Percentiles rank a stretch among this genome's conserved stretches.
These are phyloP conservation scores for Trichophyton simii DNA, from an alignment of 2,329 filamentous ascomycete genomes.

Conservation along the genomic window DNA sequence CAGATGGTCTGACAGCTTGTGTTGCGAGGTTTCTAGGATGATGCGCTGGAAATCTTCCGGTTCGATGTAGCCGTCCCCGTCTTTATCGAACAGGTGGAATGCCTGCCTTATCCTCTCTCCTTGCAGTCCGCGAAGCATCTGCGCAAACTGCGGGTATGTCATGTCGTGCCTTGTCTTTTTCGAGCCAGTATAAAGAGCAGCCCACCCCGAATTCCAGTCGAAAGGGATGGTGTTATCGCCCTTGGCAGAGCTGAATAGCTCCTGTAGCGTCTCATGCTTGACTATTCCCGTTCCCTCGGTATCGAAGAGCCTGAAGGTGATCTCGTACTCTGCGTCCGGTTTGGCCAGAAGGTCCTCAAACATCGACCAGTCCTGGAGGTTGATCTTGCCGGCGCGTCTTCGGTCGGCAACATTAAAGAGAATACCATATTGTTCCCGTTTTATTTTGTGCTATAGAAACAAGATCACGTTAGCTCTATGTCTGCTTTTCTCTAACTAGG, in stretches of 20 bases:
- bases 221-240: constrained; percentile 76
- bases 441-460: constrained; percentile 75
- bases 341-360: constrained; percentile 92
- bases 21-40: constrained; percentile 78
- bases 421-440: constrained; percentile 85
- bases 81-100: constrained; percentile 81
- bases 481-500: neutral
- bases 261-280: constrained; percentile 78
- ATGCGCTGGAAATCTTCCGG: constrained; percentile 94
- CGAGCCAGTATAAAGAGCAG: constrained; percentile 79
- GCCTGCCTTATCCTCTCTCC: constrained; percentile 93
- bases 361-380: constrained; percentile 72
- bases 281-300: constrained; percentile 70
- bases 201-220: constrained; percentile 96
- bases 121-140: constrained; percentile 93
- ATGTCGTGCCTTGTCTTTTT: constrained; percentile 80
- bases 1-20: constrained; percentile 95
- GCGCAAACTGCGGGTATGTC: constrained; percentile 92
- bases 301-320: constrained; percentile 94
- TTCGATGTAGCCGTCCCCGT: constrained; percentile 88
- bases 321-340: constrained; percentile 96
- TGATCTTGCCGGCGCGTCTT: constrained; percentile 58
- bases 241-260: constrained; percentile 78
- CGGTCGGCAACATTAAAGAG: constrained; percentile 87
- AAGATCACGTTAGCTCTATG: constrained; percentile 7